These are phyloP conservation scores for Starmerella kuoi DNA, from an alignment of 805 yeast genomes.

Conservation along the genomic window DNA sequence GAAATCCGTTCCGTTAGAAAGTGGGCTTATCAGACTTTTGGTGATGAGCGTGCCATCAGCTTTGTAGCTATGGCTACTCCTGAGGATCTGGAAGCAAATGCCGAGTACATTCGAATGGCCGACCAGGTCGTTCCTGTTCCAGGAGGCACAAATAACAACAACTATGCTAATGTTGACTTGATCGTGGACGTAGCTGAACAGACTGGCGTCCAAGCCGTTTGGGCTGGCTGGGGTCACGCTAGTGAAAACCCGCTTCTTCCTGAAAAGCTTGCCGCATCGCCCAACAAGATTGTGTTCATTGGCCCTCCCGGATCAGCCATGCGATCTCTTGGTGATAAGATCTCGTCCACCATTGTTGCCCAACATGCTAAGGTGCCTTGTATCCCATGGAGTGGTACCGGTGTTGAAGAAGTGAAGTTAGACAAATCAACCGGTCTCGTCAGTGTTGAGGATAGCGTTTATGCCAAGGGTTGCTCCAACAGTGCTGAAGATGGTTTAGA, in stretches of 20 bases:
- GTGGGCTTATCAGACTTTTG: constrained; percentile 99
- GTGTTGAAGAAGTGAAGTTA: constrained; percentile 67
- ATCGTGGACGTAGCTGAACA: constrained; percentile 97
- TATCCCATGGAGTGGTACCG: constrained; percentile 99
- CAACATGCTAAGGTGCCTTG: constrained; percentile 98
- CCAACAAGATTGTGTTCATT: constrained; percentile 78
- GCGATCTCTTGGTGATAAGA: constrained; percentile 99
- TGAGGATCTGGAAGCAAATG: constrained; percentile 93
- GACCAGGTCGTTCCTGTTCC: constrained; percentile 97
- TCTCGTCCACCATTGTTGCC: constrained; percentile 95
- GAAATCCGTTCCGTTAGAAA: constrained; percentile 94
- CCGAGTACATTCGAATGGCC: constrained; percentile 97
- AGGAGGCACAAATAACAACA: constrained; percentile 97
- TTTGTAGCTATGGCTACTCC: constrained; percentile 99
- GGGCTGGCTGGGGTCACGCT: constrained; percentile 99
- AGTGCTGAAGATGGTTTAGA: constrained; percentile 79
- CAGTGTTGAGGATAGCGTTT: constrained; percentile 73
- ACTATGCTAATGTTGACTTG: constrained; percentile 93
- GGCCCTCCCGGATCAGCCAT: constrained; percentile 99
- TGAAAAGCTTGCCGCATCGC: constrained; percentile 85
- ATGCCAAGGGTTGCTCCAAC: constrained; percentile 76
- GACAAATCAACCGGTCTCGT: constrained; percentile 66
- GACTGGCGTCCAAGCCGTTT: constrained; percentile 91
- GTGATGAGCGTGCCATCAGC: constrained; percentile 83
- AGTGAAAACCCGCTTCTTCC: constrained; percentile 96